These are phyloP conservation scores for Hemileccinum impolitum DNA, from an alignment of 768 basidiomycete species.

Conservation along the genomic window DNA sequence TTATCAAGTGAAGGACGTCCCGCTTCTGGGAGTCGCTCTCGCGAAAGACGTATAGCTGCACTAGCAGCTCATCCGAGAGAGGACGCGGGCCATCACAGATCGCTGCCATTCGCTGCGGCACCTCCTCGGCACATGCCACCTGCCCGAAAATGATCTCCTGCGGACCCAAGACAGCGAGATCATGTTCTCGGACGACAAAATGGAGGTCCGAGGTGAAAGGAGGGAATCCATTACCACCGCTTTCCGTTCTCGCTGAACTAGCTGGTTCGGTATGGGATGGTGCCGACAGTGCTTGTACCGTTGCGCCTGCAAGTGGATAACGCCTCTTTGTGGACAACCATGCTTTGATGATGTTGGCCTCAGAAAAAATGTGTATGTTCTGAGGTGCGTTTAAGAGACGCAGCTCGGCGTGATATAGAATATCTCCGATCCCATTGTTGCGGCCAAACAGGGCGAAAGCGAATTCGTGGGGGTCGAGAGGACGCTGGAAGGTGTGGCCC, in stretches of 20 bases:
- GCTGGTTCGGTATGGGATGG: too few relatives aligned
- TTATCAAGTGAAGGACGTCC: slow-evolving; percentile 39
- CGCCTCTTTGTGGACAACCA: slow-evolving; percentile 45
- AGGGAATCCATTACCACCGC: too few relatives aligned
- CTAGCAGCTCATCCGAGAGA: slow-evolving; percentile 41
- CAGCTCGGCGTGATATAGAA: slow-evolving; percentile 28
- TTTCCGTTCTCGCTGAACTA: too few relatives aligned
- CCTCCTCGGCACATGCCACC: slow-evolving; percentile 36
- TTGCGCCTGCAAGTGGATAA: slow-evolving; percentile 46
- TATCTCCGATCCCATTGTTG: slow-evolving; percentile 43
- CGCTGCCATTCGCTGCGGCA: slow-evolving; percentile 22
- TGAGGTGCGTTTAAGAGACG: slow-evolving; percentile 26
- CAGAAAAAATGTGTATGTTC: slow-evolving; percentile 20
- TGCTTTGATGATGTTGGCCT: slow-evolving; percentile 34
- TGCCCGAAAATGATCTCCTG: slow-evolving; percentile 38
- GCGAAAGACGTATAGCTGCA: slow-evolving; percentile 40
- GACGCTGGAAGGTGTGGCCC: slow-evolving; percentile 27
- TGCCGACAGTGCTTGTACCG: slow-evolving; percentile 23
- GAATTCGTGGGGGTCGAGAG: slow-evolving; percentile 38
- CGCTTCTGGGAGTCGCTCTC: slow-evolving; percentile 30
- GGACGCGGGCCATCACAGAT: slow-evolving; percentile 33
- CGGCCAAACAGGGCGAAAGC: slow-evolving; percentile 39
- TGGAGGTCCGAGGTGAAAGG: neutral
- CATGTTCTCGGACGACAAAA: slow-evolving; percentile 42
- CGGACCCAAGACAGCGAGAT: slow-evolving; percentile 28